Base-by-base conservation (phyloP, 257 asterid genomes). In the Ballota nigra region DNA sequence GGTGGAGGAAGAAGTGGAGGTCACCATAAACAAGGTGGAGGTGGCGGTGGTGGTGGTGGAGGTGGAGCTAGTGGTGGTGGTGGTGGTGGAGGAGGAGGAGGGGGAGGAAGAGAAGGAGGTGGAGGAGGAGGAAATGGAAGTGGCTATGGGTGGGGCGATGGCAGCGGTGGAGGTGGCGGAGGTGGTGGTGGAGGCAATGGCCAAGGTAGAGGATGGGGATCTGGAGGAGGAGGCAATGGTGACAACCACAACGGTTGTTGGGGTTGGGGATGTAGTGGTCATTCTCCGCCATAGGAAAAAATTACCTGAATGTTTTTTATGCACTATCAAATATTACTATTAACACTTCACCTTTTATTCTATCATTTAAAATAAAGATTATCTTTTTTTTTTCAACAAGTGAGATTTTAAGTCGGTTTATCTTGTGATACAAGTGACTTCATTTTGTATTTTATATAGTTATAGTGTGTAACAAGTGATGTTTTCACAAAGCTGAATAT, bases 241-340 rank as follows among this genome's bases (percentile, higher is more conserved):
- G 82, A 76, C 0, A 53, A 72, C 11, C 29, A 73, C 53, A 81
- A 78, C 7, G 59, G 79, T 53, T 80, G 87, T 38, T 79, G 75
- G 81, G 78, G 43, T n/a, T n/a, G n/a, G n/a, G n/a, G n/a, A 7
- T 66, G 78, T 31, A 26, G 12, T 13, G 74, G 65, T 13, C 61
- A 77, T 71, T 38, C 77, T 49, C 74, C 73, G 4, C 74, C 77
- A 5, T 69, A 75, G 12, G 36, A 51, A 18, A 5, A 22, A 10
- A 19, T 29, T 66, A 45, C 34, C 24, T 38, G 57, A 52, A 62
- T 29, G 34, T 75, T 29, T 29, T 29, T 4, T 4, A 29, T 29
- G 5, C 34, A 29, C 34, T 29, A 4, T 29, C 34, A 1, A 29
- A 29, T 75, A 26, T n/a, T n/a, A 22, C 69, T 19, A 16, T 38